A percentile compares a stretch with the other conserved stretches of the same genome.
Evolutionary conservation across 495 filamentous ascomycete species (phyloP).

Genomic region (Aspergillus baeticus): DNA sequence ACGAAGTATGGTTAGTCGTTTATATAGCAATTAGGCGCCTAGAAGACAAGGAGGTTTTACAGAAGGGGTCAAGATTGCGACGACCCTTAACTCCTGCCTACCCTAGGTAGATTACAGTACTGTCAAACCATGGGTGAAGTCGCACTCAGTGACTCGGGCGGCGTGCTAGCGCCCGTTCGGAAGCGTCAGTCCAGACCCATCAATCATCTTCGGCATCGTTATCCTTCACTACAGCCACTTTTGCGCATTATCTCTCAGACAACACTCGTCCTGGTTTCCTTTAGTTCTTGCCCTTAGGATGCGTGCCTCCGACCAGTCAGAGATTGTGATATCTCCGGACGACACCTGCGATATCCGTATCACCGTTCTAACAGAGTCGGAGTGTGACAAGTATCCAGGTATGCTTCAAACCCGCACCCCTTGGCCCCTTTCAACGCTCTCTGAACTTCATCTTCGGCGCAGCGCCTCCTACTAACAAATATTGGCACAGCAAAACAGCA

Average conservation of each 20-base stretch:
- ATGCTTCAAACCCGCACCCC: constrained; percentile 9
- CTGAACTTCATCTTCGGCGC: neutral
- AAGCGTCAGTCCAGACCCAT: too few species aligned
- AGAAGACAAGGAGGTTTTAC: neutral
- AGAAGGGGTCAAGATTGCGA: neutral
- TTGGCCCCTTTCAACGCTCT: neutral
- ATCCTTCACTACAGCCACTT: neutral
- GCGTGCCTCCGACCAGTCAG: constrained; percentile 16
- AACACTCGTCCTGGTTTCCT: neutral
- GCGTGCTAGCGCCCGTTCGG: too few species aligned
- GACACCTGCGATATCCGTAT: constrained; percentile 36
- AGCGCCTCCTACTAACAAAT: neutral
- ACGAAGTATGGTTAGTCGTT: neutral
- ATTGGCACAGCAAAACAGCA: constrained; percentile 69
- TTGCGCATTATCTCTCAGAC: too few species aligned
- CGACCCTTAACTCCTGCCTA: too few species aligned
- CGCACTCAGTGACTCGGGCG: too few species aligned
- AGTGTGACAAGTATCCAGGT: constrained; percentile 48
- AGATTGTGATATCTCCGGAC: constrained; percentile 27
- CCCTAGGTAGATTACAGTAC: too few species aligned
- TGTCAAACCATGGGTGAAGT: too few species aligned
- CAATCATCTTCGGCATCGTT: neutral
- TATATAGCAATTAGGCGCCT: neutral
- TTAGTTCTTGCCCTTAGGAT: constrained; percentile 4
- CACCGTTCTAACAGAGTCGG: constrained; percentile 23